Evolutionary conservation across 805 yeast genomes (phyloP).

Genomic region (Yarrowia sp.): DNA sequence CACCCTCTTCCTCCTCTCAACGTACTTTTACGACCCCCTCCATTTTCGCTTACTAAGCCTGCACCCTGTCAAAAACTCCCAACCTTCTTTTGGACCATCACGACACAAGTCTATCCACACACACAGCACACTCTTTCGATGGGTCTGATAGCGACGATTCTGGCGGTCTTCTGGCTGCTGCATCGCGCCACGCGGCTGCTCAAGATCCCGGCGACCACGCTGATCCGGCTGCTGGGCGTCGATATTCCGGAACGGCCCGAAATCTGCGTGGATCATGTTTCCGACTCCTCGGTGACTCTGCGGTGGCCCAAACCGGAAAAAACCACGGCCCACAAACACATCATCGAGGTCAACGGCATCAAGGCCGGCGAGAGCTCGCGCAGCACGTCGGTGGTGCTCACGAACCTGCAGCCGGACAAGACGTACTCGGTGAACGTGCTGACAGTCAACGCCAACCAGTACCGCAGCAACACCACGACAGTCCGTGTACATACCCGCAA

Average conservation of each 20-base stretch:
- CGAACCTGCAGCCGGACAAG: conserved; percentile 49
- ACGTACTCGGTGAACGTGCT: conserved; percentile 49
- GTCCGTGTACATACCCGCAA: conserved; percentile 47
- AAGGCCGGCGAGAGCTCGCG: conserved; percentile 50
- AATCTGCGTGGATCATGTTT: conserved; percentile 48
- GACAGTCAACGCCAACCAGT: conserved; percentile 48
- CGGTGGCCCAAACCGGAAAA: conserved; percentile 51
- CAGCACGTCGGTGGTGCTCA: conserved; percentile 48
- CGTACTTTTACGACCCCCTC: too few species aligned
- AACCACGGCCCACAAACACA: conserved; percentile 46
- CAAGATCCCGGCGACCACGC: conserved; percentile 49
- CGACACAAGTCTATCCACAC: neutral
- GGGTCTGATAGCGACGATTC: conserved; percentile 44
- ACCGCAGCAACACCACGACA: conserved; percentile 44
- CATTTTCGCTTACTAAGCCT: neutral
- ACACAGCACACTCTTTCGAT: conserved; percentile 1
- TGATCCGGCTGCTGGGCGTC: conserved; percentile 50
- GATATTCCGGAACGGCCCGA: conserved; percentile 50
- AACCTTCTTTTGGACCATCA: conserved; percentile 5
- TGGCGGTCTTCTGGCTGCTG: conserved; percentile 50
- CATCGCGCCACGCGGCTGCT: conserved; percentile 50
- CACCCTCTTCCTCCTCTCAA: too few species aligned
- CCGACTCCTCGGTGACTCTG: conserved; percentile 46
- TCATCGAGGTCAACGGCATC: conserved; percentile 49
- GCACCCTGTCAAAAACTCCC: neutral